phyloP scores from a whole-genome alignment of 208 protist species.

The Novymonas esmeraldas region DNA sequence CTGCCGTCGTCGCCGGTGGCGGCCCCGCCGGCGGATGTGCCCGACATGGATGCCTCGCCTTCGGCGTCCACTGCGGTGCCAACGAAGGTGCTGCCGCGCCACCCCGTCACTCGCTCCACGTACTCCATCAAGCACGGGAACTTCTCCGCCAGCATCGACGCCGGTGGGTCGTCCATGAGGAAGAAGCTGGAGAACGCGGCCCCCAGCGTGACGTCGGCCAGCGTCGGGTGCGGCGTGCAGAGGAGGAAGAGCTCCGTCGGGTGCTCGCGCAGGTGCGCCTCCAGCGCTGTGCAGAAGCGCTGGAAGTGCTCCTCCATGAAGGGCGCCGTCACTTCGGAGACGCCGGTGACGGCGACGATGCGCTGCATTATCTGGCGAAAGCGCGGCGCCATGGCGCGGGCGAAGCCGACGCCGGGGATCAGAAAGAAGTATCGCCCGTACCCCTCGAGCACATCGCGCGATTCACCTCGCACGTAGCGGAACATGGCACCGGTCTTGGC shows the following conservation, averaged over 20 bases:
- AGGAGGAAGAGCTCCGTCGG: constrained; percentile 59
- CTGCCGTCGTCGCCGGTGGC: neutral
- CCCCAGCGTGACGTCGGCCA: constrained; percentile 83
- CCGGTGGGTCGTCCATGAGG: constrained; percentile 79
- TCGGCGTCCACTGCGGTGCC: neutral
- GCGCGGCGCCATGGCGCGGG: constrained; percentile 41
- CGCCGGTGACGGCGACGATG: constrained; percentile 55
- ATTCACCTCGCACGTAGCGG: constrained; percentile 68
- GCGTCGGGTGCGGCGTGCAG: constrained; percentile 80
- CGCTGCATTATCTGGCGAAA: constrained; percentile 64
- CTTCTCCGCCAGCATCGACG: constrained; percentile 53
- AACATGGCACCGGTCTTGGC: constrained; percentile 74
- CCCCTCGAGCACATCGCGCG: constrained; percentile 61
- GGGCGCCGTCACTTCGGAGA: constrained; percentile 58
- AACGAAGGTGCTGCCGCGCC: constrained; percentile 44
- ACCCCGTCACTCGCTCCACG: constrained; percentile 81
- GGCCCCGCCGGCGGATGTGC: neutral
- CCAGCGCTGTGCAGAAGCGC: constrained; percentile 69
- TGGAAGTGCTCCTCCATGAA: constrained; percentile 88
- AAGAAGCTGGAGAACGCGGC: constrained; percentile 80
- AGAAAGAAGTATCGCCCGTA: constrained; percentile 82
- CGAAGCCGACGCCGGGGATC: constrained; percentile 43
- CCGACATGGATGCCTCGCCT: neutral
- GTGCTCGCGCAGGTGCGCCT: constrained; percentile 61
- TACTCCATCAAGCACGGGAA: constrained; percentile 76